Base-by-base conservation (phyloP, 108 stramenopile genomes). In the Stephanodiscus triporus region DNA sequence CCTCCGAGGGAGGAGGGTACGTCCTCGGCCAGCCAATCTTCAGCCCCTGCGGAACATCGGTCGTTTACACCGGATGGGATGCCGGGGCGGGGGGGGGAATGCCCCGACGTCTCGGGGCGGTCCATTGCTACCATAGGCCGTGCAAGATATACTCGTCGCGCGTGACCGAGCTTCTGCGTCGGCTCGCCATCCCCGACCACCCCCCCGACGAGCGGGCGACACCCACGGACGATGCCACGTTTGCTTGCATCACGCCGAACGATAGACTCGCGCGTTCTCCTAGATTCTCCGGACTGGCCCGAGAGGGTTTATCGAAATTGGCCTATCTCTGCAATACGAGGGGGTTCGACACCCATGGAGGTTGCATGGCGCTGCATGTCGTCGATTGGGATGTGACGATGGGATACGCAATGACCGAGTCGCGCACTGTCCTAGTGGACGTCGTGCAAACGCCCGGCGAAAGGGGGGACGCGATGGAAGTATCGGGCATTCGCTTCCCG, bases 61-160 rank as follows among this genome's bases (percentile, higher is more conserved):
- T 93, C 42, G 92, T 90, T 19, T 93, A 88, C 50, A 88, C 88
- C 11, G 88, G 65, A 23, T 93, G 89, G 89, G 86, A 90, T 88
- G 92, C 89, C 8, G 92, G 89, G 10, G 88, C 82, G 0, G 83
- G 85, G 11, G 75, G 63, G 2, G 65, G 64, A 14, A 88, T 89
- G 87, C 88, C 88, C 0, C 62, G 84, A 62, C 81, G 92, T 30
- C 60, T 93, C 26, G 92, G 92, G n/a, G 81, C 90, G 36, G 80
- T 89, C 11, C 88, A 88, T 67, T 93, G 92, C 50, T 77, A 77
- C 22, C 88, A 93, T 32, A 85, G 92, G 17, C 84, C 84, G 6
- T 81, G 86, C 71, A 80, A 85, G 29, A 64, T 93, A 14, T 91
- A 91, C 62, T 69, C 77, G 22, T 89, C 92, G n/a, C 32, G 78